Evolutionary conservation across 1,284 basidiomycete genomes (phyloP).

Genomic region (Agroathelia rolfsii): DNA sequence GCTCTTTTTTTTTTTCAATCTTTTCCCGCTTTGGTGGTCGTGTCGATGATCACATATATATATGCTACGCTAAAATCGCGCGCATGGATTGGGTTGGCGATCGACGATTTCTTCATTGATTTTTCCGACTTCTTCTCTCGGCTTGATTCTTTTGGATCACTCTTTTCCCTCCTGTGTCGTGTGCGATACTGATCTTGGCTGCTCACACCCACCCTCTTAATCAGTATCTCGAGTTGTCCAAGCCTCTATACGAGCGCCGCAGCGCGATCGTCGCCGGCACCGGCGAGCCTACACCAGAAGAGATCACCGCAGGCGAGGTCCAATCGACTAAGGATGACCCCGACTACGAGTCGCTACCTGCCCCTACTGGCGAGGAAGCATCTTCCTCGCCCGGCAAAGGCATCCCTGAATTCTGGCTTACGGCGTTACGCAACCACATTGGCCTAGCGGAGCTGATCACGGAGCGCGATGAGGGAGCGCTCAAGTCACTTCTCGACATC

Average conservation of each 20-base stretch:
- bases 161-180: constrained; percentile 7
- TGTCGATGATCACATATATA: no score
- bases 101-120: no score
- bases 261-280: constrained; percentile 77
- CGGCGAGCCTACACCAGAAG: constrained; percentile 68
- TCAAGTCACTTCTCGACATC: constrained; percentile 62
- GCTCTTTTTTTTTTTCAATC: constrained; percentile 4
- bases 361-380: constrained; percentile 27
- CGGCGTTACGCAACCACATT: constrained; percentile 87
- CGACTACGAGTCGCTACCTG: constrained; percentile 48
- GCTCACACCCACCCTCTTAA: no score
- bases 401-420: constrained; percentile 98
- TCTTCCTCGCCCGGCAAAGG: constrained; percentile 40
- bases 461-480: constrained; percentile 79
- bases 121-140: constrained; percentile 9
- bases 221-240: constrained; percentile 81
- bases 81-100: no score
- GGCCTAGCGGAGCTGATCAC: constrained; percentile 87
- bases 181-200: constrained; percentile 4
- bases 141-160: constrained; percentile 10
- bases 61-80: no score
- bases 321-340: constrained; percentile 61
- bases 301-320: constrained; percentile 75
- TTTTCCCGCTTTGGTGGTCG: no score
- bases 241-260: constrained; percentile 84